phyloP scores from a whole-genome alignment of 106 monocot species.

The Dioscorea alata region DNA sequence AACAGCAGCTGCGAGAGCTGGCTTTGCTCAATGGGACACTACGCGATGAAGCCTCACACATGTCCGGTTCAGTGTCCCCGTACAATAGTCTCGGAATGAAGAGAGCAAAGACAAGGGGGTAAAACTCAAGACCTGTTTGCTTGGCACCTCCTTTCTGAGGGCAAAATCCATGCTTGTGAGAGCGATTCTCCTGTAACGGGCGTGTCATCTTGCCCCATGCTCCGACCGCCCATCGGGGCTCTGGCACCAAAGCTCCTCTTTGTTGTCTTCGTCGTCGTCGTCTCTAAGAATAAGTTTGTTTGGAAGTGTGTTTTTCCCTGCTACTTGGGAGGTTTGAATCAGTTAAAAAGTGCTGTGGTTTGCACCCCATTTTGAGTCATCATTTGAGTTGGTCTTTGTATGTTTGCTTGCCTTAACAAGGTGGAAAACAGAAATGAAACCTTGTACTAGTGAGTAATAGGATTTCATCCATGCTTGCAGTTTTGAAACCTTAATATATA shows the following conservation, averaged over 20 bases:
- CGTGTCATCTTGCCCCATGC: neutral
- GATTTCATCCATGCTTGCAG: neutral
- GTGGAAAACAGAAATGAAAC: neutral
- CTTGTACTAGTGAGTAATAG: neutral
- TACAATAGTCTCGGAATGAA: slow-evolving; percentile 71
- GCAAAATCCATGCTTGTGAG: neutral
- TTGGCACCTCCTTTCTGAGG: neutral
- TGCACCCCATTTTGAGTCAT: too few relatives aligned
- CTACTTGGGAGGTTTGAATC: too few relatives aligned
- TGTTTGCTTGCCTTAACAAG: neutral
- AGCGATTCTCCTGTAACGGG: neutral
- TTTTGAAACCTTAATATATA: neutral
- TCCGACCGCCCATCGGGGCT: neutral
- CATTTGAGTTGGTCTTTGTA: neutral
- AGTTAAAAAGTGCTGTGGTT: too few relatives aligned
- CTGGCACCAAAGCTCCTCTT: neutral
- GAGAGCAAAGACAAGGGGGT: slow-evolving; percentile 73
- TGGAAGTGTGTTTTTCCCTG: too few relatives aligned
- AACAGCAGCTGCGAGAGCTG: slow-evolving; percentile 59
- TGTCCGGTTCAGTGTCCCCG: slow-evolving; percentile 49
- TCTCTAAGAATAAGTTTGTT: too few relatives aligned
- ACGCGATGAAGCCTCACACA: slow-evolving; percentile 43
- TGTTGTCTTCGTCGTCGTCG: too few relatives aligned
- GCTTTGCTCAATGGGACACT: slow-evolving; percentile 59
- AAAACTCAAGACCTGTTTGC: neutral